Evolutionary conservation across 345 rosid genomes (phyloP).

Genomic region (Rhodomyrtus tomentosa): DNA sequence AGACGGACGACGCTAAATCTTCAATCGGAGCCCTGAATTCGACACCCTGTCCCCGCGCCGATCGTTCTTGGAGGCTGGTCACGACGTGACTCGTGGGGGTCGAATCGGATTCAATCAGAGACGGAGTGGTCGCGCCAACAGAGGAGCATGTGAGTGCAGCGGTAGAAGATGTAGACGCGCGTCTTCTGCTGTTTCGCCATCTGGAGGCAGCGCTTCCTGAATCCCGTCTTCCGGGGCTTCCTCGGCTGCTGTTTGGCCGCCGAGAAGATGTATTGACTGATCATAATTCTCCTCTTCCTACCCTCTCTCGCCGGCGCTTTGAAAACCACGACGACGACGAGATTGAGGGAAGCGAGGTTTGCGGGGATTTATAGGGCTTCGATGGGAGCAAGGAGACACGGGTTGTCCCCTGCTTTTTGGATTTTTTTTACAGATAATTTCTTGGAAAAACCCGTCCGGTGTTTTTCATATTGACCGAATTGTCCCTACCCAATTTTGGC

Average conservation of each 20-base stretch:
- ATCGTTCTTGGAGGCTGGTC: background rate
- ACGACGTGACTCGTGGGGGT: background rate
- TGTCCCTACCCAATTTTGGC: background rate
- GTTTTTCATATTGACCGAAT: background rate
- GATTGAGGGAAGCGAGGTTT: background rate
- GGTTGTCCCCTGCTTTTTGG: background rate
- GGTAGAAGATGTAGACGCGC: constrained; percentile 63
- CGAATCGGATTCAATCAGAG: background rate
- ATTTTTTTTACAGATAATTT: background rate
- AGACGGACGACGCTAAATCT: background rate
- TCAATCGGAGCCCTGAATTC: background rate
- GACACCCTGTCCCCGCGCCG: background rate
- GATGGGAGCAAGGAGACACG: background rate
- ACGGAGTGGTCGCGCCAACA: constrained; percentile 32
- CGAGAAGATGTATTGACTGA: constrained; percentile 3
- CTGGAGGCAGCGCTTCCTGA: constrained; percentile 32
- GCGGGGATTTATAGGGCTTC: background rate
- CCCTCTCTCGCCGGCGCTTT: too few relatives aligned
- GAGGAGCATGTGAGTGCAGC: constrained; percentile 74
- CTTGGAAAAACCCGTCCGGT: background rate
- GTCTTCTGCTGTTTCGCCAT: constrained; percentile 75
- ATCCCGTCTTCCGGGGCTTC: constrained; percentile 9
- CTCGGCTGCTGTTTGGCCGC: constrained; percentile 9
- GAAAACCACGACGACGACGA: background rate
- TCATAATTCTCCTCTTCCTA: too few relatives aligned